Base-by-base conservation (phyloP, 2,329 filamentous ascomycete species). In the Aureobasidium vineae region DNA sequence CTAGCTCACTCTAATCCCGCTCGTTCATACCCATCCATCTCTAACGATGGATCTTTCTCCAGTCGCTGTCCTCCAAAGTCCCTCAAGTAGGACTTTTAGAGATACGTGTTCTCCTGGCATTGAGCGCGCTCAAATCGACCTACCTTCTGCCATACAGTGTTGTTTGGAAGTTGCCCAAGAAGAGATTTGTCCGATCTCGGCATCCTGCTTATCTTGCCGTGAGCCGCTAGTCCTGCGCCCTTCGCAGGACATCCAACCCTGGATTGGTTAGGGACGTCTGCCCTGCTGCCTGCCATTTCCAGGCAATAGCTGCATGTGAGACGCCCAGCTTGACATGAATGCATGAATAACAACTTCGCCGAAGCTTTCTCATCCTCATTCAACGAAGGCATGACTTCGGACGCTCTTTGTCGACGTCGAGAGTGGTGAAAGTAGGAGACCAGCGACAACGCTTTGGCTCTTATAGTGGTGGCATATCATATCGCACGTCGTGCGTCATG, bases 191-290 rank as follows among this genome's bases (percentile, higher is more conserved):
- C 57, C 57, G 57, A 47, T 38, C n/a, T 36, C 57, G 57, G 57
- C 41, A 41, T 36, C 41, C 57, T 61, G 57, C 57, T 61, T 61
- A 61, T 61, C 57, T 61, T 43, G 57, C 28, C 41, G 57, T 28
- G 19, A 28, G 26, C 41, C 57, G 57, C 57, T 61, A 61, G 57
- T 61, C 49, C 41, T 61, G 57, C 57, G 57, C 57, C 57, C 57
- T 61, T 47, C 28, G 16, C 11, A 49, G 28, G 31, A 49, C 57
- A 61, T 45, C 3, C 53, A 45, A 49, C 57, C 57, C 57, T n/a
- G 41, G 41, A 61, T 61, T 61, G 57, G 57, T 61, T 61, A 43
- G 57, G 57, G 43, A 21, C 15, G n/a, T 38, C 31, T 36, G 57
- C 57, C 41, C 57, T 47, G 57, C 57, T 61, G 57, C 57, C 57